These are phyloP conservation scores for Salix caprea DNA, from an alignment of 345 rosid species.

Conservation along the genomic window DNA sequence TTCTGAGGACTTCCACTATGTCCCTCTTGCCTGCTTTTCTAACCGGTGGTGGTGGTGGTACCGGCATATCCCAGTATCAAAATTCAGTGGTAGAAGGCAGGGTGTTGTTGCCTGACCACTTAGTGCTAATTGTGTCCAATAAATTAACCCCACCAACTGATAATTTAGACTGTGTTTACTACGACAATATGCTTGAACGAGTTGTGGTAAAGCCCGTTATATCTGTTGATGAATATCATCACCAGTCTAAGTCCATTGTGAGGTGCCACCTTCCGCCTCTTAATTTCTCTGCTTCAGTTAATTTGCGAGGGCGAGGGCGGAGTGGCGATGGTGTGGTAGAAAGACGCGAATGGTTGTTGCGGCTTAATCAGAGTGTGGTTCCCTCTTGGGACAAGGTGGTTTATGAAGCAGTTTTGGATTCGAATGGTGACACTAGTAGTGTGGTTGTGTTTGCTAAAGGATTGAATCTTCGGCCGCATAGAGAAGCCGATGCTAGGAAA, in stretches of 20 bases:
- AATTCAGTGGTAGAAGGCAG: slow-evolving; percentile 48
- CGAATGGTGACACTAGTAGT: slow-evolving; percentile 22
- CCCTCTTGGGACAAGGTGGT: slow-evolving; percentile 66
- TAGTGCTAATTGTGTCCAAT: slow-evolving; percentile 51
- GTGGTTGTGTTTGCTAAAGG: slow-evolving; percentile 84
- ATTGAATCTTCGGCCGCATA: slow-evolving; percentile 78
- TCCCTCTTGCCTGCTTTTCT: slow-evolving; percentile 43
- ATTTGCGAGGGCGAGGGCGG: slow-evolving; percentile 31
- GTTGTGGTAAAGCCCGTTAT: slow-evolving; percentile 30
- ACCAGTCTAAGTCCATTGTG: slow-evolving; percentile 51
- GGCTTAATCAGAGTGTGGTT: slow-evolving; percentile 34
- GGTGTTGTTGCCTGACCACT: slow-evolving; percentile 77
- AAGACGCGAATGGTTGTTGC: slow-evolving; percentile 7
- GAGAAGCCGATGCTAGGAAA: slow-evolving; percentile 51
- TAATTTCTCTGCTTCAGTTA: slow-evolving; percentile 57
- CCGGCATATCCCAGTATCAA: slow-evolving; percentile 7
- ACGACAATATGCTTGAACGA: slow-evolving; percentile 8
- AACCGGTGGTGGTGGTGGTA: slow-evolving; percentile 27
- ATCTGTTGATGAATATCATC: slow-evolving; percentile 55
- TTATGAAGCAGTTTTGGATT: slow-evolving; percentile 71
- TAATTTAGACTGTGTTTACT: slow-evolving; percentile 61
- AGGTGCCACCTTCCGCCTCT: slow-evolving; percentile 65
- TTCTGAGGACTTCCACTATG: slow-evolving; percentile 46
- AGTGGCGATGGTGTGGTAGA: slow-evolving; percentile 28
- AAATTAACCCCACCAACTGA: slow-evolving; percentile 21